Evolutionary conservation across 2,329 filamentous ascomycete genomes (phyloP).

Genomic region (Trichoderma koningii): DNA sequence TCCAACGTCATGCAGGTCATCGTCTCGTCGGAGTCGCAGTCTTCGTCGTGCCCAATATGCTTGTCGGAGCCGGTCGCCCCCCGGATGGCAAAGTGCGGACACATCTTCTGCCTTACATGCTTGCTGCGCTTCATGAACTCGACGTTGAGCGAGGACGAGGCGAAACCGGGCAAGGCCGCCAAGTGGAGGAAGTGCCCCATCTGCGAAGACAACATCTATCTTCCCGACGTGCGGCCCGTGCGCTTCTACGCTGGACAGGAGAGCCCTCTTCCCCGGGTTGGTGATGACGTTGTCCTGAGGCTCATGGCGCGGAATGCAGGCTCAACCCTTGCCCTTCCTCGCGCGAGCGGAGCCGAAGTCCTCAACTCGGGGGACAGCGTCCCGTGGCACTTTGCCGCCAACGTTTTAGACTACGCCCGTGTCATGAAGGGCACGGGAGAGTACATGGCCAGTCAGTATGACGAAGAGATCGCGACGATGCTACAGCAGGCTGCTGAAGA

Average conservation of each 20-base stretch:
- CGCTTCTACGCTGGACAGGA: constrained; percentile 92
- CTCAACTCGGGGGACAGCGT: constrained; percentile 72
- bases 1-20: constrained; percentile 86
- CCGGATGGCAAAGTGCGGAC: constrained; percentile 94
- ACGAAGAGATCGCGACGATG: constrained; percentile 75
- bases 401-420: constrained; percentile 90
- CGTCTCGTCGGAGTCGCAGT: constrained; percentile 85
- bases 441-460: constrained; percentile 82
- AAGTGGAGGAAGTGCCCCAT: constrained; percentile 96
- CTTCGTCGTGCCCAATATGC: constrained; percentile 90
- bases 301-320: constrained; percentile 78
- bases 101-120: constrained; percentile 94
- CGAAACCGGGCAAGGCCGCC: constrained; percentile 66
- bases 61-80: constrained; percentile 89
- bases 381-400: constrained; percentile 93
- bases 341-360: constrained; percentile 72
- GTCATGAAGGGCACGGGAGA: constrained; percentile 92
- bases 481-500: constrained; percentile 81
- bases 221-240: constrained; percentile 86
- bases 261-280: constrained; percentile 74
- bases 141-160: constrained; percentile 69
- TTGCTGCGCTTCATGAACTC: constrained; percentile 95
- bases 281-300: constrained; percentile 85
- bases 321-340: constrained; percentile 84
- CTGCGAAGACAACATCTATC: constrained; percentile 89